Evolutionary conservation across 192 early-diverging fungal species (phyloP).

Genomic region (Mortierella claussenii): DNA sequence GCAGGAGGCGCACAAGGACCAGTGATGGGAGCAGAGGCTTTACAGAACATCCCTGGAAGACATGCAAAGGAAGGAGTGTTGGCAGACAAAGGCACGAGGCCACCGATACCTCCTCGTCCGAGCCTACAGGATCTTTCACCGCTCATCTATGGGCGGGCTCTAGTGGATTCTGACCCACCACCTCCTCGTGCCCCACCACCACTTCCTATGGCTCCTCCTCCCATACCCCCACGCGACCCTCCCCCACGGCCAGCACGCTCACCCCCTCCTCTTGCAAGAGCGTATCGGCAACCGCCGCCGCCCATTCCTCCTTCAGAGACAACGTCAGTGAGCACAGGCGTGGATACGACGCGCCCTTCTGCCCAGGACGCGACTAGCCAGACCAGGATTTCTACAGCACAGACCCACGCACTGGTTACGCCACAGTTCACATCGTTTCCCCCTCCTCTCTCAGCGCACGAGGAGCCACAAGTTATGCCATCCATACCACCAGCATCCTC

Average conservation of each 20-base stretch:
- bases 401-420: constrained; percentile 1
- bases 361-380: not conserved
- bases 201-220: constrained; percentile 2
- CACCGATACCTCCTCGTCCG: not conserved
- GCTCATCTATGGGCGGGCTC: not conserved
- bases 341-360: not conserved
- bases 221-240: not conserved
- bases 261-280: not conserved
- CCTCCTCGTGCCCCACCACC: not conserved
- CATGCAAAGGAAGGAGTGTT: not conserved
- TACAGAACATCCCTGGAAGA: not conserved
- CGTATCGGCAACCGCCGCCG: not conserved
- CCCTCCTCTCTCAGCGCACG: too few relatives aligned
- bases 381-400: not conserved
- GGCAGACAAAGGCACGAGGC: not conserved
- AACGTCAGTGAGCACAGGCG: not conserved
- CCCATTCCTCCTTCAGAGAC: not conserved
- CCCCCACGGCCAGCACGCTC: constrained; percentile 5
- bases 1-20: not conserved
- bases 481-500: constrained; percentile 2
- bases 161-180: not conserved
- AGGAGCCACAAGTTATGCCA: not conserved
- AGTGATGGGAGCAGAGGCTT: not conserved
- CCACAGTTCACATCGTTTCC: not conserved
- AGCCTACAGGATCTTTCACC: not conserved